Evolutionary conservation across 2,329 filamentous ascomycete genomes (phyloP).

Genomic region (Phoma sp.): DNA sequence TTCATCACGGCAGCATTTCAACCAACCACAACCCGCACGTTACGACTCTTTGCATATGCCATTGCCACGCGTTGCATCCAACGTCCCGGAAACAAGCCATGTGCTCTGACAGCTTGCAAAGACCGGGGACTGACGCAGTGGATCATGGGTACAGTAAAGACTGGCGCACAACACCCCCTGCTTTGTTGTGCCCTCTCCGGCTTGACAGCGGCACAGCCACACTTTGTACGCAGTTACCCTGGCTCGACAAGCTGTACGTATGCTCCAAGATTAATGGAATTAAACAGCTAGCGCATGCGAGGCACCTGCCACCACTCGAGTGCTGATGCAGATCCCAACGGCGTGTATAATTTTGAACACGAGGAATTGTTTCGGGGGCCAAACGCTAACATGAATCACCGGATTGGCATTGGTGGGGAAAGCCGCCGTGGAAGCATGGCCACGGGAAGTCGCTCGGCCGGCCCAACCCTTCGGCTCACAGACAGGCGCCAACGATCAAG

Average conservation of each 20-base stretch:
- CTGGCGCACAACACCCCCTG: background rate
- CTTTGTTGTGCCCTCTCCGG: background rate
- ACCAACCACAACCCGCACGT: constrained; percentile 7
- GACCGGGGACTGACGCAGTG: constrained; percentile 3
- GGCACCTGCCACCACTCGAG: background rate
- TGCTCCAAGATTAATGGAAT: background rate
- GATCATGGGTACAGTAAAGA: constrained; percentile 5
- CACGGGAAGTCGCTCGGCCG: constrained; percentile 8
- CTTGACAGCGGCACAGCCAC: background rate
- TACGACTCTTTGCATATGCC: constrained; percentile 14
- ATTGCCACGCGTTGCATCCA: constrained; percentile 27
- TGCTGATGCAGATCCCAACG: constrained; percentile 1
- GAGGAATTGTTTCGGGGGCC: background rate
- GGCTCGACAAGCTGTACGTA: background rate
- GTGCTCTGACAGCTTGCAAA: constrained; percentile 2
- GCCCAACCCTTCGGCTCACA: constrained; percentile 7
- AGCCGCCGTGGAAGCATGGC: background rate
- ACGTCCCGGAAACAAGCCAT: constrained; percentile 10
- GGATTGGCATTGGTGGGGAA: constrained; percentile 1
- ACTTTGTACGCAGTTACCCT: background rate
- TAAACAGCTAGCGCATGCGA: constrained; percentile 1
- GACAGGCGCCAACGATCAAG: background rate
- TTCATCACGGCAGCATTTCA: background rate
- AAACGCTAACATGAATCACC: constrained; percentile 15
- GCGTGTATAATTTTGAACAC: background rate